Evolutionary conservation across 169 alveolate genomes (phyloP), one percentile per base, ranked within the genome.

Genomic region (Plasmodium chabaudi): DNA sequence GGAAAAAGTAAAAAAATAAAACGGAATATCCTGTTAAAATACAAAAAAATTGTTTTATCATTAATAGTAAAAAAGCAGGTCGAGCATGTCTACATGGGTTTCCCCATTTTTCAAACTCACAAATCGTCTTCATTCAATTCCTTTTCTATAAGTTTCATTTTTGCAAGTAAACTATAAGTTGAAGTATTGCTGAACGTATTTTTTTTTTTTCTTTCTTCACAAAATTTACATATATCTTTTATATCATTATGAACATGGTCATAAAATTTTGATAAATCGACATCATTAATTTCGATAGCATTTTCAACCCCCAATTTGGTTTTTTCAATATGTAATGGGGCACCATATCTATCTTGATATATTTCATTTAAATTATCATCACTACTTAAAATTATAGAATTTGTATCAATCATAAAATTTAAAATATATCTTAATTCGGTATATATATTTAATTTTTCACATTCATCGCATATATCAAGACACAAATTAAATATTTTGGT

Each of bases 331-430:
- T 64, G 55, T 9, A 79, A 49, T 42, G 89, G 89, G 56, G 69
- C 79, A 59, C 89, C 89, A 79, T 79, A 79, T 59, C 89, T 65
- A 49, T 79, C 89, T 46, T 79, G 89, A 46, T 51, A 79, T 17
- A 55, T 69, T 27, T 70, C 89, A 21, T 39, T 46, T 34, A 79
- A 79, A 42, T 59, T 17, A 47, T 79, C 82, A 79, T 65, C 53
- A 53, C 64, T 65, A 21, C 89, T 17, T 15, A 79, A 69, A 21
- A 79, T 79, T 57, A 79, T 79, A 25, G 72, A 65, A 51, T 79
- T 79, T n/a, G 89, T n/a, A 44, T 79, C 89, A 2, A 79, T 6
- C 89, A 79, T 79, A 49, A 79, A 79, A 55, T 79, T 79, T 65
- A 79, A 79, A 53, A 79, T 65, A 55, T 39, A 53, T 57, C 82